These are phyloP conservation scores for Saturnispora sekii DNA, from an alignment of 805 yeast species.

Conservation along the genomic window DNA sequence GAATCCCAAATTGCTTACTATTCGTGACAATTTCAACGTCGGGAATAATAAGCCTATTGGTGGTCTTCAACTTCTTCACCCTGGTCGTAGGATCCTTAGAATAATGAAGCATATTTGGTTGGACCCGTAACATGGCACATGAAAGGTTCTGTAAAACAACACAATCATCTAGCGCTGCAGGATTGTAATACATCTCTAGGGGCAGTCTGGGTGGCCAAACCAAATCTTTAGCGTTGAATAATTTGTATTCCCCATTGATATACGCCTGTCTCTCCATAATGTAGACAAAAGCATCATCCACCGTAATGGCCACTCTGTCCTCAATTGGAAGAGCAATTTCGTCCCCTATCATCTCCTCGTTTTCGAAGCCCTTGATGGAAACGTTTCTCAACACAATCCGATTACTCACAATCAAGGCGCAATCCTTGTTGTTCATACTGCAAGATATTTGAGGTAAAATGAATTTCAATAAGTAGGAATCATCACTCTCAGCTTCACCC, in stretches of 20 bases:
- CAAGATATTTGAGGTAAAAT: constrained; percentile 76
- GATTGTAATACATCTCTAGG: constrained; percentile 48
- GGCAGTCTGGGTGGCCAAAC: constrained; percentile 65
- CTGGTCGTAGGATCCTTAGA: constrained; percentile 21
- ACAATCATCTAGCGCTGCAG: constrained; percentile 32
- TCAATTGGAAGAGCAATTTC: constrained; percentile 38
- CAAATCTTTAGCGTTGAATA: constrained; percentile 23
- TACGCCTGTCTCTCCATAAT: constrained; percentile 35
- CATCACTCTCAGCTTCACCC: constrained; percentile 19
- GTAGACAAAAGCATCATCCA: constrained; percentile 47
- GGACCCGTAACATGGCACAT: constrained; percentile 36
- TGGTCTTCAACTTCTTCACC: constrained; percentile 10
- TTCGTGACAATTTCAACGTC: constrained; percentile 44
- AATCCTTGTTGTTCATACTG: constrained; percentile 35
- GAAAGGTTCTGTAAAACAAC: constrained; percentile 45
- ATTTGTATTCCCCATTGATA: constrained; percentile 25
- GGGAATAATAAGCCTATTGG: constrained; percentile 27
- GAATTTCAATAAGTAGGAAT: constrained; percentile 47
- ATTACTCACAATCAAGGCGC: constrained; percentile 44
- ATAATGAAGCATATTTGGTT: constrained; percentile 44
- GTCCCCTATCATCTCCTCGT: constrained; percentile 31
- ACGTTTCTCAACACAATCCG: constrained; percentile 51
- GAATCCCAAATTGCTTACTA: constrained; percentile 45
- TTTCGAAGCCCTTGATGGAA: constrained; percentile 28
- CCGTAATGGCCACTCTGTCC: constrained; percentile 44